These are phyloP conservation scores for Cucurbita pepo DNA, from an alignment of 306 rosid genomes.

Conservation along the genomic window DNA sequence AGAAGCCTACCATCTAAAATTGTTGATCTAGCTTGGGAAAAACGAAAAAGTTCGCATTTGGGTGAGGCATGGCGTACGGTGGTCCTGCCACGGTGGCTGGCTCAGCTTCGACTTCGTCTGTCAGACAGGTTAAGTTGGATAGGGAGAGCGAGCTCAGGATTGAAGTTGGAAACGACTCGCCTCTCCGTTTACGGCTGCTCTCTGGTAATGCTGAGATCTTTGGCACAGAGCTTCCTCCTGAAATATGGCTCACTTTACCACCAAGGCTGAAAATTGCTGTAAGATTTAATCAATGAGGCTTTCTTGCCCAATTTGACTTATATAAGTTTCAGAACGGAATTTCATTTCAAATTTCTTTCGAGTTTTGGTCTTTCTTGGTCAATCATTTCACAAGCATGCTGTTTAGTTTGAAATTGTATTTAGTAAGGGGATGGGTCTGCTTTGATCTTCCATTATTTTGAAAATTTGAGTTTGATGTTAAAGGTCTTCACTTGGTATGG, in stretches of 20 bases:
- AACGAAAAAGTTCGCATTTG: background rate
- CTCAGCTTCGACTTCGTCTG: slow-evolving; percentile 26
- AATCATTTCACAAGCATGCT: background rate
- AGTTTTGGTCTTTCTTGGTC: background rate
- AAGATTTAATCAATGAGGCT: background rate
- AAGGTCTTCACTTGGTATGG: slow-evolving; percentile 90
- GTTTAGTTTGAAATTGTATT: background rate
- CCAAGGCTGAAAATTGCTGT: slow-evolving; percentile 83
- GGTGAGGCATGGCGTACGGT: slow-evolving; percentile 36
- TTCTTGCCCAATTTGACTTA: background rate
- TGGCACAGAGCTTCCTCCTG: slow-evolving; percentile 87
- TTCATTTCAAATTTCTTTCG: background rate
- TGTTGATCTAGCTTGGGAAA: background rate
- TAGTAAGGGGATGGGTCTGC: background rate
- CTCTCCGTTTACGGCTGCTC: slow-evolving; percentile 69
- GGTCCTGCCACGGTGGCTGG: slow-evolving; percentile 33
- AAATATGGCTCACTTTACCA: slow-evolving; percentile 79
- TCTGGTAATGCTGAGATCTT: slow-evolving; percentile 81
- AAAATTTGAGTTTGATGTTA: background rate
- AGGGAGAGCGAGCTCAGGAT: slow-evolving; percentile 76
- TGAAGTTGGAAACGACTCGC: slow-evolving; percentile 55
- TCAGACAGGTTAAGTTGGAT: slow-evolving; percentile 67
- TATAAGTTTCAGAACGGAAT: background rate
- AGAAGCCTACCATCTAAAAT: background rate
- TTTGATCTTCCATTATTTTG: background rate